Evolutionary conservation across 2,329 filamentous ascomycete species (phyloP).

Genomic region (Ophiostoma triangulosporum): DNA sequence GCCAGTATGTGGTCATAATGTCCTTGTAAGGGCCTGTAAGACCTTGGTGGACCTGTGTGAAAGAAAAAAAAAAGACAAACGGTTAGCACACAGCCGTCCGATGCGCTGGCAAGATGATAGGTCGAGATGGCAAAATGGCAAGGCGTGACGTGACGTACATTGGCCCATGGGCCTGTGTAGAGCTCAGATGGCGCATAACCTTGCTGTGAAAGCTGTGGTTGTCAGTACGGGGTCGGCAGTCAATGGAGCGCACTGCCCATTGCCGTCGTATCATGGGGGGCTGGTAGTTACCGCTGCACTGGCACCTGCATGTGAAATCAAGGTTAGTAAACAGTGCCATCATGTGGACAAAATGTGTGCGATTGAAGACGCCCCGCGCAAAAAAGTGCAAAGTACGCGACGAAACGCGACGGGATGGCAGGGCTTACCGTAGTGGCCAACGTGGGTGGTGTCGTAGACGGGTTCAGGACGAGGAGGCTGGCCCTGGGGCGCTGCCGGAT

Average conservation of each 20-base stretch:
- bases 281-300: slow-evolving; percentile 41
- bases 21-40: slow-evolving; percentile 87
- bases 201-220: slow-evolving; percentile 62
- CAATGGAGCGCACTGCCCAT: slow-evolving; percentile 7
- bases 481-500: slow-evolving; percentile 37
- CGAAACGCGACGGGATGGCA: not conserved
- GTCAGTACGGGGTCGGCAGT: slow-evolving; percentile 2
- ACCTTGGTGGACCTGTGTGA: slow-evolving; percentile 74
- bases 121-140: no score
- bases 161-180: slow-evolving; percentile 90
- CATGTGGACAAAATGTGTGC: no score
- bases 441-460: slow-evolving; percentile 59
- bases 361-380: not conserved
- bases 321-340: not conserved
- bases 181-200: slow-evolving; percentile 86
- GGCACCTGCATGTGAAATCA: slow-evolving; percentile 36
- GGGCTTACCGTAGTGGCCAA: slow-evolving; percentile 62
- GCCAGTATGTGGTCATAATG: slow-evolving; percentile 97
- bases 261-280: no score
- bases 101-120: not conserved
- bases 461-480: slow-evolving; percentile 48
- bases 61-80: no score
- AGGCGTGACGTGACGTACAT: slow-evolving; percentile 47
- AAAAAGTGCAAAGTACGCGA: no score
- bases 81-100: not conserved